Conservation (phyloP, 106 monocot species). For the Alisma plantagoaquatica region DNA sequence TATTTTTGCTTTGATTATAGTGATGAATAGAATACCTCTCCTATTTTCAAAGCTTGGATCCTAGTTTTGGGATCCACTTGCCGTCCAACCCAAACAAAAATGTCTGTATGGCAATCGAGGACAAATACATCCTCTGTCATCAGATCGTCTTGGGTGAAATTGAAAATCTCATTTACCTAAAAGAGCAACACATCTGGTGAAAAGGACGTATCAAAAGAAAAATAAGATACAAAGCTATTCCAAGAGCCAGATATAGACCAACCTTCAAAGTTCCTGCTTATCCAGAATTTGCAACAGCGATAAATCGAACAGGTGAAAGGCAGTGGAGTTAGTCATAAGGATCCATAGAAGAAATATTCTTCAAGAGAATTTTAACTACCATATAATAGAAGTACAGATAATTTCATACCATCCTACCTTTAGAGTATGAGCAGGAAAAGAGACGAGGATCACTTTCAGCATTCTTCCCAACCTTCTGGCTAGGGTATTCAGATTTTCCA, state of each 20-base stretch:
- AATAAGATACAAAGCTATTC: no score
- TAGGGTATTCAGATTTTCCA: slow-evolving; percentile 65
- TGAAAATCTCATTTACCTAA: slow-evolving; percentile 74
- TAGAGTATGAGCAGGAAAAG: slow-evolving; percentile 48
- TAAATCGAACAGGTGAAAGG: no score
- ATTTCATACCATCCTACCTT: slow-evolving; percentile 56
- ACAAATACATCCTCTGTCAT: slow-evolving; percentile 87
- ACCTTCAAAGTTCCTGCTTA: slow-evolving; percentile 23
- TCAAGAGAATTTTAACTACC: no score
- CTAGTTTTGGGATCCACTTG: slow-evolving; percentile 15
- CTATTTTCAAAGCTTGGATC: slow-evolving; percentile 53
- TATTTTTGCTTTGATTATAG: no score
- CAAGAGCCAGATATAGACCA: no score
- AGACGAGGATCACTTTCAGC: slow-evolving; percentile 73
- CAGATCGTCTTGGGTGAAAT: slow-evolving; percentile 85
- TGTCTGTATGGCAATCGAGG: slow-evolving; percentile 56
- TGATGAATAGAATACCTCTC: no score
- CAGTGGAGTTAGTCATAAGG: no score
- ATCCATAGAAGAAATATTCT: no score
- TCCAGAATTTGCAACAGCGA: background rate
- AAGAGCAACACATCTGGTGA: no score
- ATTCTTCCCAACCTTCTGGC: slow-evolving; percentile 62
- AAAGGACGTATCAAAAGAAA: no score
- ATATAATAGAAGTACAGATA: no score
- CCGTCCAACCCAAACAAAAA: slow-evolving; percentile 74